Evolutionary conservation across 2,329 filamentous ascomycete species (phyloP).

Genomic region (Pleoardoris graminearum): DNA sequence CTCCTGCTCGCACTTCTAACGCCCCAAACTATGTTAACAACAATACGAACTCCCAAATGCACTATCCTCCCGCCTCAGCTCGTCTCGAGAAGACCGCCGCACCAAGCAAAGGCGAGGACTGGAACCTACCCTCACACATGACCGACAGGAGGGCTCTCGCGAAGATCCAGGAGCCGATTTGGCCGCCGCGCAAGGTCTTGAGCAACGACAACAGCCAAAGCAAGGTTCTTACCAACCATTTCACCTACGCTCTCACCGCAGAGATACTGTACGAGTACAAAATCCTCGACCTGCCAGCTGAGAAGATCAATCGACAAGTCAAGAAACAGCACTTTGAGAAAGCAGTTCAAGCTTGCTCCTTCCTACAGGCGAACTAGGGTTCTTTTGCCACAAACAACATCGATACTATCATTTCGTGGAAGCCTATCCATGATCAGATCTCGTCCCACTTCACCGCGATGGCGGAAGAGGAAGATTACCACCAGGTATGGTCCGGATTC

Average conservation of each 20-base stretch:
- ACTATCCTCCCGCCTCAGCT: neutral
- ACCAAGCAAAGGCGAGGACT: neutral
- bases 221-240: neutral
- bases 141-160: neutral
- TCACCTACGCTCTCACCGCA: neutral
- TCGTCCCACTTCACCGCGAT: neutral
- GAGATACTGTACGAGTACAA: neutral
- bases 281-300: neutral
- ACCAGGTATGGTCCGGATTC: neutral
- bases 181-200: neutral
- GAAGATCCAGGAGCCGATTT: neutral
- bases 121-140: neutral
- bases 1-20: neutral
- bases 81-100: no score
- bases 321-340: neutral
- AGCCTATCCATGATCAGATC: neutral
- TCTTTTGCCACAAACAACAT: constrained; percentile 17
- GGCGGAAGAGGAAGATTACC: neutral
- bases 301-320: neutral
- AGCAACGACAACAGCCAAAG: neutral
- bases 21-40: neutral
- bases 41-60: neutral
- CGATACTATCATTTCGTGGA: constrained; percentile 15
- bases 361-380: neutral
- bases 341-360: neutral